These are phyloP conservation scores for Talaromyces borbonicus DNA, from an alignment of 495 filamentous ascomycete genomes.

Conservation along the genomic window DNA sequence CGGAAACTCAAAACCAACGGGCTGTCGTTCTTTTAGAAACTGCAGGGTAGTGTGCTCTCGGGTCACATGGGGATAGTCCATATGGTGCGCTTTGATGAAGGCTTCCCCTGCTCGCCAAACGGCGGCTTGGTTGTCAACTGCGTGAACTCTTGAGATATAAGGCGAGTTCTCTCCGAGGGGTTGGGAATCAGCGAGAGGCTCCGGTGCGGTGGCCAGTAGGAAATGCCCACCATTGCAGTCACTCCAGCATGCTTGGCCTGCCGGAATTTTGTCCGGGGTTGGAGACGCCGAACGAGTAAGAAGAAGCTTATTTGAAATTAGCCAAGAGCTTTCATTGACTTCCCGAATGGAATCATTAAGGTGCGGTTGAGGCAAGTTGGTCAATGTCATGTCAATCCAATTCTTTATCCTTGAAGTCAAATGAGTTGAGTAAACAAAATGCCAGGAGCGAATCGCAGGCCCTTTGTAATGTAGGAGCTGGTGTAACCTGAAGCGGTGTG, in stretches of 20 bases:
- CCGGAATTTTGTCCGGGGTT: no score
- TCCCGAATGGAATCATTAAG: neutral
- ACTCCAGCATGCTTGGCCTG: neutral
- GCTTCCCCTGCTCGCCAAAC: slow-evolving; percentile 2
- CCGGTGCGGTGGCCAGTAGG: neutral
- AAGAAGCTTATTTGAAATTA: neutral
- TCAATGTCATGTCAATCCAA: no score
- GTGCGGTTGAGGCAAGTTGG: no score
- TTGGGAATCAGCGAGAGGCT: neutral
- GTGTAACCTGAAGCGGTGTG: no score
- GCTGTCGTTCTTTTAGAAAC: neutral
- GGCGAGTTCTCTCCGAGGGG: neutral
- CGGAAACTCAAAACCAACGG: slow-evolving; percentile 1
- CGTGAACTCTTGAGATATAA: neutral
- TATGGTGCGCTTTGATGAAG: slow-evolving; percentile 2
- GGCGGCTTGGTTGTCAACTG: neutral
- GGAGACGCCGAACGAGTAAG: neutral
- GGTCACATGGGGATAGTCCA: neutral
- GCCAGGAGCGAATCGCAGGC: no score
- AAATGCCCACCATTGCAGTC: slow-evolving; percentile 1
- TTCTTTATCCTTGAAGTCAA: no score
- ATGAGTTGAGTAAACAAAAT: no score
- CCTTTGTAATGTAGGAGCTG: no score
- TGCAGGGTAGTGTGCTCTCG: slow-evolving; percentile 4
- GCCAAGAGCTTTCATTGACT: neutral